Conservation (phyloP, 371 early-diverging fungal genomes). For the Mucor lusitanicus region DNA sequence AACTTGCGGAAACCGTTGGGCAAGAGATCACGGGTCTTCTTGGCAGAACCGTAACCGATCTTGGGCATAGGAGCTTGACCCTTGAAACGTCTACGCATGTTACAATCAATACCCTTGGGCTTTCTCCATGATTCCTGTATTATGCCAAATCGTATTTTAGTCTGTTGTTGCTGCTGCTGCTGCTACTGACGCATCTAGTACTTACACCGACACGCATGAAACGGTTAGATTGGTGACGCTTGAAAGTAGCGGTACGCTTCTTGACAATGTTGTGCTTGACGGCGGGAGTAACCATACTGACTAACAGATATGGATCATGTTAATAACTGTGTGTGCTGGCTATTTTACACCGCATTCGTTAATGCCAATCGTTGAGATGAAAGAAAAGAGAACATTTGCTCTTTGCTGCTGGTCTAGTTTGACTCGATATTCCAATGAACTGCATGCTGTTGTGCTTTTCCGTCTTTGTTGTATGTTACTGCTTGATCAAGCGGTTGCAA, state of each 20-base stretch:
- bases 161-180: constrained; percentile 77
- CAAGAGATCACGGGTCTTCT: constrained; percentile 93
- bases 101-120: constrained; percentile 99
- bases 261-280: constrained; percentile 95
- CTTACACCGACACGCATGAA: constrained; percentile 92
- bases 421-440: no score
- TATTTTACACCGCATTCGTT: neutral
- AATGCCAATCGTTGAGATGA: no score
- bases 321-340: neutral
- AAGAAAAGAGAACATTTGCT: no score
- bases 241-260: constrained; percentile 99
- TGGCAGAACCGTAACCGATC: constrained; percentile 99
- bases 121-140: constrained; percentile 98
- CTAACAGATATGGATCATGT: neutral
- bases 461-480: no score
- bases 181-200: no score
- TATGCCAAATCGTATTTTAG: constrained; percentile 9
- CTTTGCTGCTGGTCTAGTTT: no score
- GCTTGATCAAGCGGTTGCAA: no score
- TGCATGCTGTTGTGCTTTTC: no score
- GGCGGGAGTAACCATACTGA: constrained; percentile 83
- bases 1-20: constrained; percentile 99
- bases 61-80: constrained; percentile 99
- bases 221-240: constrained; percentile 99
- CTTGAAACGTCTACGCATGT: constrained; percentile 96